Percentiles rank a stretch among this genome's conserved stretches.
phyloP scores from a whole-genome alignment of 495 filamentous ascomycete genomes.

The Penicillium atrosanguineum region DNA sequence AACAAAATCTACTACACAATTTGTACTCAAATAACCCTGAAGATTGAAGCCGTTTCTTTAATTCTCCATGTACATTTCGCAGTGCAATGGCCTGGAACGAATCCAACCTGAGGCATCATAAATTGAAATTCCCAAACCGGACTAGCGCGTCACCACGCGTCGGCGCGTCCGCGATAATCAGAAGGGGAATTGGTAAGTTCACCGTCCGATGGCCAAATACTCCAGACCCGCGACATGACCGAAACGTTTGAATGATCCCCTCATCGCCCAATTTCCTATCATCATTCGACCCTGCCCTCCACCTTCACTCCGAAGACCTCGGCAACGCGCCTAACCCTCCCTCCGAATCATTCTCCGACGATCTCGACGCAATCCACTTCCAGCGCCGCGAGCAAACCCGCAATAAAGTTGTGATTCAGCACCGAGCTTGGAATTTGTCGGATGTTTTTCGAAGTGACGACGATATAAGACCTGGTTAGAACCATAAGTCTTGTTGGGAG shows the following conservation, averaged over 20 bases:
- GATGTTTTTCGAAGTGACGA: conserved; percentile 66
- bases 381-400: conserved; percentile 49
- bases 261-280: conserved; percentile 37
- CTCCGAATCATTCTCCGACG: conserved; percentile 53
- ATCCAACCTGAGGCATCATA: not conserved
- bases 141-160: conserved; percentile 38
- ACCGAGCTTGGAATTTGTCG: conserved; percentile 55
- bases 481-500: not conserved
- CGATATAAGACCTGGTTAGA: conserved; percentile 47
- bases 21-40: too few species aligned
- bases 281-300: conserved; percentile 53
- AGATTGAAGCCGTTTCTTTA: not conserved
- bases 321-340: conserved; percentile 23
- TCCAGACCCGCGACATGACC: conserved; percentile 6
- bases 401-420: conserved; percentile 63
- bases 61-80: not conserved
- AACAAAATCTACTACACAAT: not conserved
- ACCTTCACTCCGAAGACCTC: conserved; percentile 47
- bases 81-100: not conserved
- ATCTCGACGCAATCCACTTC: conserved; percentile 57
- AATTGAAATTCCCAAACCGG: conserved; percentile 16
- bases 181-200: conserved; percentile 10
- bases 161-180: conserved; percentile 25
- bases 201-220: not conserved
- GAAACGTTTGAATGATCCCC: conserved; percentile 35